Base-by-base conservation (phyloP, 352 stramenopile genomes). In the Phytopythium boreale region DNA sequence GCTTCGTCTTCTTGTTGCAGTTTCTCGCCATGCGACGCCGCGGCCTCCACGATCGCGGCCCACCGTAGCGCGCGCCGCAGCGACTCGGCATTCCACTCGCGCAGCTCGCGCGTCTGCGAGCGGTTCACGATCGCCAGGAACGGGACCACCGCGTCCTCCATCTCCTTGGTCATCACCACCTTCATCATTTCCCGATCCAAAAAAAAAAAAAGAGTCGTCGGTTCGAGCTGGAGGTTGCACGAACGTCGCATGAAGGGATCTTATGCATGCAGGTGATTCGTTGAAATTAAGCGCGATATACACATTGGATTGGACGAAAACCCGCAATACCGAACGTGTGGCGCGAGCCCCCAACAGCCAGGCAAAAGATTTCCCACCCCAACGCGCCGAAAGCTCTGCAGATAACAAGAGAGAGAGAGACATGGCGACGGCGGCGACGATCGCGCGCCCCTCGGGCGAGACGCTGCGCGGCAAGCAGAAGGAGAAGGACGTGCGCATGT, bases 401-500 rank as follows among this genome's bases (percentile, higher is more conserved):
- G 31, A 11, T 19, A 47, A 11, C 37, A 19, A 41, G 22, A 27
- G 12, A 37, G 9, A 6, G 15, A 24, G 22, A 20, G 26, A 27
- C 7, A 62, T 62, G 56, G 56, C 41, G n/a, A 75, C 76, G 64
- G 55, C 72, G 20, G 68, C 66, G 57, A 86, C 83, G 66, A 90
- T 92, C 55, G 73, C 79, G 39, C 82, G 82, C 57, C 81, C 81
- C 37, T 78, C 59, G 55, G 85, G 84, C 67, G 87, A 96, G 68
- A 96, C 84, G 20, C 77, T 94, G 49, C 85, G 87, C 49, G 87
- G 84, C 67, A 93, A 96, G 70, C 84, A 92, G 74, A 99, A 99
- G 79, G 94, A 98, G 64, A 98, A 98, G 75, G 97, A 99, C 80
- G 96, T 99, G 70, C 93, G 97, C 62, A 98, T 97, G 66, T 98